phyloP scores from a whole-genome alignment of 306 rosid genomes.

The Cicer yamashitae region DNA sequence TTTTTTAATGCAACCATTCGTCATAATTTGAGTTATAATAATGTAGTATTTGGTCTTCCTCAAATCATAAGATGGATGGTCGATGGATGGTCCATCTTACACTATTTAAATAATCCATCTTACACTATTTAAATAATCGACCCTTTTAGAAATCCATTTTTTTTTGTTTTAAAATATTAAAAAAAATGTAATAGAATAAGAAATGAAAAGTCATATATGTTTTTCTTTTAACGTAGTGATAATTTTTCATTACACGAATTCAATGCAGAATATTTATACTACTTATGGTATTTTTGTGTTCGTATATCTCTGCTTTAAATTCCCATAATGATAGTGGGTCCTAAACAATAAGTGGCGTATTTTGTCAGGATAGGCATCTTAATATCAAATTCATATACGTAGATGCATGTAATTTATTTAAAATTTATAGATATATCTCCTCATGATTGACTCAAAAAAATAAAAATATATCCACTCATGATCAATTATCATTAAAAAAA shows the following conservation, averaged over 20 bases:
- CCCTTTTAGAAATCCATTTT: too few species aligned
- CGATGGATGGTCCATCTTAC: too few species aligned
- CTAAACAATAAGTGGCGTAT: not conserved
- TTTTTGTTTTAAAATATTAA: too few species aligned
- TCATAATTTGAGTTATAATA: too few species aligned
- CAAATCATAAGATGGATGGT: too few species aligned
- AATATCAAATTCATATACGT: not conserved
- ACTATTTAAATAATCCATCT: too few species aligned
- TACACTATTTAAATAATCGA: too few species aligned
- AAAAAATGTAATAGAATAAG: not conserved
- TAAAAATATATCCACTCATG: not conserved
- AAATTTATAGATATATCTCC: too few species aligned
- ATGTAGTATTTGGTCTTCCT: too few species aligned
- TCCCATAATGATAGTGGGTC: not conserved
- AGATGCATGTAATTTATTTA: not conserved
- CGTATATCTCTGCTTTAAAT: not conserved
- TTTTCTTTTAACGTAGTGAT: not conserved
- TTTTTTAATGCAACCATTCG: too few species aligned
- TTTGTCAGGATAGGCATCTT: constrained; percentile 8
- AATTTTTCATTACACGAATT: not conserved
- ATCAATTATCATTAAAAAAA: not conserved
- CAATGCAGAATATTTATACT: not conserved
- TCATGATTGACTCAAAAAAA: too few species aligned
- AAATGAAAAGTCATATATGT: not conserved
- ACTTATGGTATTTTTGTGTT: not conserved